Evolutionary conservation across 441 rosid species (phyloP).

Genomic region (Aleurites moluccanus): DNA sequence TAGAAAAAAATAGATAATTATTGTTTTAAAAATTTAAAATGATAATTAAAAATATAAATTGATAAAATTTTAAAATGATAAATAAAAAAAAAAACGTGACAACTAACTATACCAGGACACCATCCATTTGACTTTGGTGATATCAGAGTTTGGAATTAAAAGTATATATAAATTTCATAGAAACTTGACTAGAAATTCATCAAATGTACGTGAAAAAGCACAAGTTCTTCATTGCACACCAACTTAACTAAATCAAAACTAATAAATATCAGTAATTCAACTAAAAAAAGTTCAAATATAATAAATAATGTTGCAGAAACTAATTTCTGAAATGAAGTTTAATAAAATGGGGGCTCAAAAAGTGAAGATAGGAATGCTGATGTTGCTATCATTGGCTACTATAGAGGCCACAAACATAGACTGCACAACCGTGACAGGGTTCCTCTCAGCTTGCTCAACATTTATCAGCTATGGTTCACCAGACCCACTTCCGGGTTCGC

Average conservation of each 20-base stretch:
- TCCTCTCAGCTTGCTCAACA: conserved; percentile 55
- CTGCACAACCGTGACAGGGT: conserved; percentile 56
- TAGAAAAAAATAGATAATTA: too few species aligned
- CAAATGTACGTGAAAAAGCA: not conserved
- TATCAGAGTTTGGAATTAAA: too few species aligned
- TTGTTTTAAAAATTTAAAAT: too few species aligned
- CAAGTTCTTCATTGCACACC: conserved; percentile 18
- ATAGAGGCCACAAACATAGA: conserved; percentile 30
- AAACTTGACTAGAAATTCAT: not conserved
- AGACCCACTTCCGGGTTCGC: conserved; percentile 68
- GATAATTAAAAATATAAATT: too few species aligned
- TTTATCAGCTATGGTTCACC: conserved; percentile 65
- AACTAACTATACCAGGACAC: conserved; percentile 92
- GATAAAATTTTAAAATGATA: too few species aligned
- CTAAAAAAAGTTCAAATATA: not conserved
- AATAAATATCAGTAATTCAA: not conserved
- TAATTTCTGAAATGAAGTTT: not conserved
- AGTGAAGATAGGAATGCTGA: conserved; percentile 10
- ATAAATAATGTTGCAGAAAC: not conserved
- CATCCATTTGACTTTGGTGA: not conserved
- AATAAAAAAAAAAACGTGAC: too few species aligned
- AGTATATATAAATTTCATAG: too few species aligned
- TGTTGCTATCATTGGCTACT: conserved; percentile 26
- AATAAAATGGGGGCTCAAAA: conserved; percentile 14
- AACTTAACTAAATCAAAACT: not conserved